These are phyloP conservation scores for Hypoxylon fragiforme DNA, from an alignment of 495 filamentous ascomycete genomes.

Conservation along the genomic window DNA sequence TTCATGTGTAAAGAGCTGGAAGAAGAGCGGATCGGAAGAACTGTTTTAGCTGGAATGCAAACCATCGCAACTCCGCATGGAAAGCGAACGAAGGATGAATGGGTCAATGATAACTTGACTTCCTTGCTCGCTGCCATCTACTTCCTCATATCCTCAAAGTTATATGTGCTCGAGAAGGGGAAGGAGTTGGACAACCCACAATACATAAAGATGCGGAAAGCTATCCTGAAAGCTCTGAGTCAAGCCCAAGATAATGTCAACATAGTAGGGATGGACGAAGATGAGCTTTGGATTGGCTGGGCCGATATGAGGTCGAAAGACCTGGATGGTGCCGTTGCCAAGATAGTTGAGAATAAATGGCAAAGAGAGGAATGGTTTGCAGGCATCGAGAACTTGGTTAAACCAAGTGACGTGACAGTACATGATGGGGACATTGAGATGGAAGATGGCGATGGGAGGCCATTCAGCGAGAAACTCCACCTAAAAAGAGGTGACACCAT, in stretches of 20 bases:
- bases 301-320: constrained; percentile 49
- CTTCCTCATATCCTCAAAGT: constrained; percentile 58
- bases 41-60: constrained; percentile 49
- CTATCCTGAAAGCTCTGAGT: constrained; percentile 44
- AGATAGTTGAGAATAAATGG: constrained; percentile 63
- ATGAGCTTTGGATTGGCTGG: constrained; percentile 54
- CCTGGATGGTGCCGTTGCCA: constrained; percentile 61
- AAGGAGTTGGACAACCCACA: constrained; percentile 42
- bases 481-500: constrained; percentile 66
- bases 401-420: constrained; percentile 7
- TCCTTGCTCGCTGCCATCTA: constrained; percentile 68
- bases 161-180: constrained; percentile 43
- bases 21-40: constrained; percentile 42
- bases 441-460: constrained; percentile 32
- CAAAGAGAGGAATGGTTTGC: constrained; percentile 69
- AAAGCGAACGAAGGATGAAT: constrained; percentile 47
- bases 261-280: constrained; percentile 39
- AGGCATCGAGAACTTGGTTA: constrained; percentile 48
- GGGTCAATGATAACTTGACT: constrained; percentile 56
- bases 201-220: constrained; percentile 44
- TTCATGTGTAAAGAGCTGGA: constrained; percentile 57
- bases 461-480: constrained; percentile 37
- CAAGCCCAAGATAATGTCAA: constrained; percentile 38
- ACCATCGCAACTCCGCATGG: constrained; percentile 45
- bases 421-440: constrained; percentile 32